These are phyloP conservation scores for Acmispon strigosus DNA, from an alignment of 306 rosid genomes.

Conservation along the genomic window DNA sequence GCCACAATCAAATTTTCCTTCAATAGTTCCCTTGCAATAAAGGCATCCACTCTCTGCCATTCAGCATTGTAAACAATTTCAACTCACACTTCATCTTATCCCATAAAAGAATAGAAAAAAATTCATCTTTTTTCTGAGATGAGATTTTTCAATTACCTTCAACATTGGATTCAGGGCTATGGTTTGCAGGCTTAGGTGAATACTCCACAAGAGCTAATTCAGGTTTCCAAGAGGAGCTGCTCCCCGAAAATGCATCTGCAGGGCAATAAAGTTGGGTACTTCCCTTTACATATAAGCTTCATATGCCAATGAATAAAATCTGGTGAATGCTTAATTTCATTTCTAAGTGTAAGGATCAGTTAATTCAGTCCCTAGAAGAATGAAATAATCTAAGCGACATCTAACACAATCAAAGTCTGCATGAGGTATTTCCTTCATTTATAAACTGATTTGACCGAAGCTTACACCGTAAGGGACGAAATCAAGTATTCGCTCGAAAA, in stretches of 20 bases:
- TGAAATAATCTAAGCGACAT: too few species aligned
- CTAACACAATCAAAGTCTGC: too few species aligned
- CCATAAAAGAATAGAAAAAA: too few species aligned
- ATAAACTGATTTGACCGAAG: too few species aligned
- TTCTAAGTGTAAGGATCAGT: too few species aligned
- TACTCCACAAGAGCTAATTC: conserved; percentile 71
- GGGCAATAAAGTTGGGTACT: background rate
- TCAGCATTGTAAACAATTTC: background rate
- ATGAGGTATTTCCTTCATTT: too few species aligned
- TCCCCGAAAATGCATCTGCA: conserved; percentile 48
- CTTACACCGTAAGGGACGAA: too few species aligned
- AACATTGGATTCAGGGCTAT: conserved; percentile 23
- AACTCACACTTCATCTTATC: too few species aligned
- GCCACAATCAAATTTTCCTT: conserved; percentile 86
- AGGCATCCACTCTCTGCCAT: conserved; percentile 18
- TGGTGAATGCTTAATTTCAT: too few species aligned
- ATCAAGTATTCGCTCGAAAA: too few species aligned
- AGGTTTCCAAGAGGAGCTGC: conserved; percentile 49
- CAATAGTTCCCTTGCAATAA: conserved; percentile 61
- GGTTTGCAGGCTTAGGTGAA: conserved; percentile 40
- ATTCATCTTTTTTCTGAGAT: too few species aligned
- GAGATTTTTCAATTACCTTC: conserved; percentile 36
- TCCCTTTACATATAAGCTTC: background rate
- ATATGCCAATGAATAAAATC: background rate
- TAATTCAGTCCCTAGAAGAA: too few species aligned